These are phyloP conservation scores for Austropuccinia psidii DNA, from an alignment of 1,284 basidiomycete species.

Conservation along the genomic window DNA sequence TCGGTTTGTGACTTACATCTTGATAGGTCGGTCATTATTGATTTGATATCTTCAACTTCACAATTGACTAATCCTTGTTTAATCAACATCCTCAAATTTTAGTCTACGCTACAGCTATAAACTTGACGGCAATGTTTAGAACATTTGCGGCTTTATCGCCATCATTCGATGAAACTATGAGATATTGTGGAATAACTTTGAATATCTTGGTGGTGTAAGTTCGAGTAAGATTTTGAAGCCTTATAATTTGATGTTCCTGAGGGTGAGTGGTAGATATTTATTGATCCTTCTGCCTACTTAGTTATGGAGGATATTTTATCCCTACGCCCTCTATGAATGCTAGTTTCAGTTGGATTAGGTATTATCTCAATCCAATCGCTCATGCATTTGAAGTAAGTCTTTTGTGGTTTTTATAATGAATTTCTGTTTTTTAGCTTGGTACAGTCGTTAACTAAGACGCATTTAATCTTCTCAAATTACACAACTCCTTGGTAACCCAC, in stretches of 20 bases:
- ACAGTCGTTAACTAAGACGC: conserved; percentile 37
- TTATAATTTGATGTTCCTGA: not conserved
- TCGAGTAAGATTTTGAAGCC: not conserved
- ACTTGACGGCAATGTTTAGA: conserved; percentile 43
- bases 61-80: conserved; percentile 41
- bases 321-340: conserved; percentile 42
- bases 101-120: conserved; percentile 41
- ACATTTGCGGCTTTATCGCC: conserved; percentile 43
- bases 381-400: conserved; percentile 42
- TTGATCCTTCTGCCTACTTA: not conserved
- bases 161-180: conserved; percentile 44
- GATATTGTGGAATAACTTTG: conserved; percentile 43
- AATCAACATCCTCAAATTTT: not conserved
- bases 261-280: not conserved
- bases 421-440: not conserved
- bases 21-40: conserved; percentile 17
- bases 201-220: conserved; percentile 44
- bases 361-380: conserved; percentile 42
- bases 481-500: not conserved
- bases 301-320: conserved; percentile 44
- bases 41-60: conserved; percentile 16
- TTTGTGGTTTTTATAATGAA: not conserved
- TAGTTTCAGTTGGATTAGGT: conserved; percentile 43
- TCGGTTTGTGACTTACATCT: conserved; percentile 22
- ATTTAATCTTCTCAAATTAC: conserved; percentile 28